Conservation (phyloP, 2,329 filamentous ascomycete species). For the Diaporthe destruens region DNA sequence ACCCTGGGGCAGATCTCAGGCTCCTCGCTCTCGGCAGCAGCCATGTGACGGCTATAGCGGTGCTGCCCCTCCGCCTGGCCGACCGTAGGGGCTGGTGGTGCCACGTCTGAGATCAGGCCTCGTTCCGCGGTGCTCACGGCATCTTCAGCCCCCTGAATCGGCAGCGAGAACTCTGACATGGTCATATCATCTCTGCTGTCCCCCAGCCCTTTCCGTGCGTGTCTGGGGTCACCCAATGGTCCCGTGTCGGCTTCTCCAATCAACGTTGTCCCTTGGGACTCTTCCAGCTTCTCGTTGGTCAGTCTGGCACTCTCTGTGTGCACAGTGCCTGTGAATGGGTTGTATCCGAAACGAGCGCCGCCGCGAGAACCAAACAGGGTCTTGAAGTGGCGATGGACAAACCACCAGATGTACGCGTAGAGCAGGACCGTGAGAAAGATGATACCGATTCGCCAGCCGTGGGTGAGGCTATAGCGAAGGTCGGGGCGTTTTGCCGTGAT, state of each 20-base stretch:
- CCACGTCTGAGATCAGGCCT: not conserved
- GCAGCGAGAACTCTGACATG: constrained; percentile 25
- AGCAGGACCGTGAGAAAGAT: constrained; percentile 55
- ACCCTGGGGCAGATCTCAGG: constrained; percentile 20
- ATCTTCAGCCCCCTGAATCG: constrained; percentile 9
- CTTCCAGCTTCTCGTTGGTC: constrained; percentile 12
- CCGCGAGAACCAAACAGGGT: constrained; percentile 25
- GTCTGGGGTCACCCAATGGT: not conserved
- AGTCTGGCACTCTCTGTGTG: not conserved
- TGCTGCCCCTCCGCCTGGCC: not conserved
- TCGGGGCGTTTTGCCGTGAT: constrained; percentile 53
- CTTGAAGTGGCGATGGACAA: constrained; percentile 45
- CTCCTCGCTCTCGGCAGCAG: not conserved
- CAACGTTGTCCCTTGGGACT: constrained; percentile 22
- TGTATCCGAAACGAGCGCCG: constrained; percentile 2
- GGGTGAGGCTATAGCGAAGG: constrained; percentile 57
- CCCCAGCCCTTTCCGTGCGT: not conserved
- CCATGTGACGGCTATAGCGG: not conserved
- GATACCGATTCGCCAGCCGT: constrained; percentile 60
- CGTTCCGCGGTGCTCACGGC: not conserved
- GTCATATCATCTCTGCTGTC: constrained; percentile 11
- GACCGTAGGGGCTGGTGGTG: not conserved
- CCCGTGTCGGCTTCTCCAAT: constrained; percentile 5
- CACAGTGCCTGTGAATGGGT: constrained; percentile 11
- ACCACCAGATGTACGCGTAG: constrained; percentile 59